Conservation (phyloP, 352 stramenopile species). For the Saprolegnia diclina region DNA sequence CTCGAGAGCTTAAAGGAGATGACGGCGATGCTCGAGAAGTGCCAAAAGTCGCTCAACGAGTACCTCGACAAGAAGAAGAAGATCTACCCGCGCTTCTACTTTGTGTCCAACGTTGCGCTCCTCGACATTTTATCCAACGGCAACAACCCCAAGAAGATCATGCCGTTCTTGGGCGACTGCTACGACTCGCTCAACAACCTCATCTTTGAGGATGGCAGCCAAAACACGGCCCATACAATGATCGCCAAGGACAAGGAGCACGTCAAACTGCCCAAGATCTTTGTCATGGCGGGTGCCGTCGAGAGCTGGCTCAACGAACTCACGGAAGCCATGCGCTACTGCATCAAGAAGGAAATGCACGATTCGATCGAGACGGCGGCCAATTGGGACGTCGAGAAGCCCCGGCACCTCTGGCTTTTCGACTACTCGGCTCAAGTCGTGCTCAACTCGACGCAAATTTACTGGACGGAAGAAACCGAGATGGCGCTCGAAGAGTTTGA, state of each 20-base stretch:
- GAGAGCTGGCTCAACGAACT: slow-evolving; percentile 85
- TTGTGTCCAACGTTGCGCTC: slow-evolving; percentile 83
- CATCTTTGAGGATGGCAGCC: slow-evolving; percentile 70
- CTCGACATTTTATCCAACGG: slow-evolving; percentile 85
- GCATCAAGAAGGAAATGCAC: slow-evolving; percentile 82
- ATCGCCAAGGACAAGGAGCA: slow-evolving; percentile 73
- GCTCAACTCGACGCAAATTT: slow-evolving; percentile 84
- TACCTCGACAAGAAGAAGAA: slow-evolving; percentile 91
- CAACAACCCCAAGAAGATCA: slow-evolving; percentile 96
- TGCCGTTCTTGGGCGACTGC: slow-evolving; percentile 96
- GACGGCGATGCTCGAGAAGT: slow-evolving; percentile 85
- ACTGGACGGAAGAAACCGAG: slow-evolving; percentile 97
- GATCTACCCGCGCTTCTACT: slow-evolving; percentile 88
- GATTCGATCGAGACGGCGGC: slow-evolving; percentile 79
- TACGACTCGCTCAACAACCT: slow-evolving; percentile 93
- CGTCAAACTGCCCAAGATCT: slow-evolving; percentile 60
- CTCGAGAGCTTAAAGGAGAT: slow-evolving; percentile 82
- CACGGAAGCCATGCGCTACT: slow-evolving; percentile 79
- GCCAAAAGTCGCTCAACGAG: slow-evolving; percentile 83
- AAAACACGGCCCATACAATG: slow-evolving; percentile 80
- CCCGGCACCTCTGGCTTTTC: slow-evolving; percentile 96
- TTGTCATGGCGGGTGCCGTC: slow-evolving; percentile 79
- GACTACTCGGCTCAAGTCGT: slow-evolving; percentile 92
- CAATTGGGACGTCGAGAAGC: slow-evolving; percentile 94
- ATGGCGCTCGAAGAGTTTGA: slow-evolving; percentile 84